A percentile compares a stretch with the other conserved stretches of the same genome.
These are phyloP conservation scores for Colletotrichum camelliae DNA, from an alignment of 2,329 filamentous ascomycete species.

Conservation along the genomic window DNA sequence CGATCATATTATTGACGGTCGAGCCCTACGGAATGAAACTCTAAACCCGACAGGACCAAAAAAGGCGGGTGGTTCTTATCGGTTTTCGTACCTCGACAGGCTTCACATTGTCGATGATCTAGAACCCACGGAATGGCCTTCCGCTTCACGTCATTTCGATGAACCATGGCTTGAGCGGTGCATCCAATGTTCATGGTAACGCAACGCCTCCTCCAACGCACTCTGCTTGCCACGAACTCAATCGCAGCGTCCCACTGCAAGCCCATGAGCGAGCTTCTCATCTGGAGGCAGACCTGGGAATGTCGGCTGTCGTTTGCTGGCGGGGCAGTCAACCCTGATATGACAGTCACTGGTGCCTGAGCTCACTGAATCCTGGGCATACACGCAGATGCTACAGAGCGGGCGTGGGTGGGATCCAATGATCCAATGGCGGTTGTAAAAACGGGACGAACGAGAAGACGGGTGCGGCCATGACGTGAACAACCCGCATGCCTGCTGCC, in stretches of 20 bases:
- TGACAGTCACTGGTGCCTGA: conserved; percentile 8
- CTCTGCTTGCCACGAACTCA: neutral
- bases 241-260: neutral
- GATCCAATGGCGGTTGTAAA: conserved; percentile 2
- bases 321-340: neutral
- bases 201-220: neutral
- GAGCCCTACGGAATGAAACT: neutral
- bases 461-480: neutral
- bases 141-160: neutral
- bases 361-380: conserved; percentile 12
- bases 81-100: neutral
- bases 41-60: neutral
- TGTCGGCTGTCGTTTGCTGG: conserved; percentile 7
- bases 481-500: neutral
- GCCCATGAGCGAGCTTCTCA: neutral
- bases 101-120: neutral
- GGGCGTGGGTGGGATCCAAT: neutral
- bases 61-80: neutral
- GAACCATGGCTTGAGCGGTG: neutral
- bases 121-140: neutral
- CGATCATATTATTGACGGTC: neutral
- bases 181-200: neutral
- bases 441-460: neutral
- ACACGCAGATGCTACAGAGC: neutral
- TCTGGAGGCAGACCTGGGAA: neutral